These are phyloP conservation scores for Aspergillus fischeri DNA, from an alignment of 2,329 filamentous ascomycete genomes.

Conservation along the genomic window DNA sequence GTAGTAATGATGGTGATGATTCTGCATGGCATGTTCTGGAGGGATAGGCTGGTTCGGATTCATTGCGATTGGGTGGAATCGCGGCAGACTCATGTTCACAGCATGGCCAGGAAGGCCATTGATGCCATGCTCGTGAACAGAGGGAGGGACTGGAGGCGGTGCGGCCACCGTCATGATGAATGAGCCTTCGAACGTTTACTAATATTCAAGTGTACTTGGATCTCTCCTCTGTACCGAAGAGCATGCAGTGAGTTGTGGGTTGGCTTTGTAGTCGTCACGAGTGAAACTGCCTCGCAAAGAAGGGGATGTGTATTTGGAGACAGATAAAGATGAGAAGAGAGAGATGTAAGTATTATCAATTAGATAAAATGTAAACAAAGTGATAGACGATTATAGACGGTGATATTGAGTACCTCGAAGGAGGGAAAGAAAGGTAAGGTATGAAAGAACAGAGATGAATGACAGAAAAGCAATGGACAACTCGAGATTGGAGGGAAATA, in stretches of 20 bases:
- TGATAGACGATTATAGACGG: background rate
- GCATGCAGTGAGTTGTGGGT: background rate
- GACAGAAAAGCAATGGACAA: background rate
- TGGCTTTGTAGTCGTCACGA: background rate
- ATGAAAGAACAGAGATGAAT: background rate
- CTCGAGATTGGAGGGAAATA: background rate
- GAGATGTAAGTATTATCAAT: conserved; percentile 5
- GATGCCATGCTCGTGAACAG: conserved; percentile 29
- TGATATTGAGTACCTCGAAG: background rate
- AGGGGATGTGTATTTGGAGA: background rate
- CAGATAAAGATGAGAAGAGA: background rate
- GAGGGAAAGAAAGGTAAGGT: background rate
- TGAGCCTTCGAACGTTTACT: background rate
- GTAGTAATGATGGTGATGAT: conserved; percentile 27
- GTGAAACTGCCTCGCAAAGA: background rate
- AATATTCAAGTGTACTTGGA: background rate
- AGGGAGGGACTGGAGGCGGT: conserved; percentile 29
- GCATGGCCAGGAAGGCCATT: conserved; percentile 22
- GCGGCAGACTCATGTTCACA: conserved; percentile 31
- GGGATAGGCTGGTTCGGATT: conserved; percentile 34
- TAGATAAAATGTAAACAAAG: conserved; percentile 2
- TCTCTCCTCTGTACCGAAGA: background rate
- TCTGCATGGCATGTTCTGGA: conserved; percentile 31
- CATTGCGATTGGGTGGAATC: conserved; percentile 40
- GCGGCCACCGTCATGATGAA: conserved; percentile 34